Conservation (phyloP, 1,139 yeast species). For the Debaryomyces coudertii region DNA sequence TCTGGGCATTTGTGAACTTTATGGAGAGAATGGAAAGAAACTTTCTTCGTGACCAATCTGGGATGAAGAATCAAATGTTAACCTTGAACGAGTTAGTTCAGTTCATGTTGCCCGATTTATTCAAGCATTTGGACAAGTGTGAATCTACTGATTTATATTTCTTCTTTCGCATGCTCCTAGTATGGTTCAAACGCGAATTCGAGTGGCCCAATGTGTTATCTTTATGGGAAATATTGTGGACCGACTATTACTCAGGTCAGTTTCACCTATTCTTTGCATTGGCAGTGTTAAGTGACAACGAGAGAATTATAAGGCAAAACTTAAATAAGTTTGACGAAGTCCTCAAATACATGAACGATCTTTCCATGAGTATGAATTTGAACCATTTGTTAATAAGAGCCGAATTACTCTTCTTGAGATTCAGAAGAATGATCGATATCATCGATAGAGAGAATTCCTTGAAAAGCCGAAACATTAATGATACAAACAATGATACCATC, state of each 20-base stretch:
- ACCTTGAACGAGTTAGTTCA: slow-evolving; percentile 82
- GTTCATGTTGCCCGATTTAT: slow-evolving; percentile 84
- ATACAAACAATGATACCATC: slow-evolving; percentile 20
- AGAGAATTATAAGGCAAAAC: slow-evolving; percentile 74
- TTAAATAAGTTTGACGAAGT: slow-evolving; percentile 85
- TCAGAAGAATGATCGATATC: slow-evolving; percentile 75
- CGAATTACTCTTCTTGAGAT: slow-evolving; percentile 78
- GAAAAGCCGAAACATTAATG: slow-evolving; percentile 17
- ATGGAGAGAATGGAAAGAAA: slow-evolving; percentile 97
- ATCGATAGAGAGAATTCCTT: slow-evolving; percentile 62
- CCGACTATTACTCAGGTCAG: slow-evolving; percentile 83
- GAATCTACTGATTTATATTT: slow-evolving; percentile 90
- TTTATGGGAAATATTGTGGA: slow-evolving; percentile 92
- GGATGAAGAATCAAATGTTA: slow-evolving; percentile 87
- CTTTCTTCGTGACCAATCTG: slow-evolving; percentile 86
- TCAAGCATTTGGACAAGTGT: slow-evolving; percentile 80
- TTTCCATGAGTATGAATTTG: slow-evolving; percentile 73
- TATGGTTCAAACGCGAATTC: slow-evolving; percentile 94
- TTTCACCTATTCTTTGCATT: slow-evolving; percentile 85
- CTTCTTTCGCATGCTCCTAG: slow-evolving; percentile 91
- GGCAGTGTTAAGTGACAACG: slow-evolving; percentile 85
- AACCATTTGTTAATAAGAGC: slow-evolving; percentile 77
- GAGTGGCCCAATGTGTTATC: slow-evolving; percentile 75
- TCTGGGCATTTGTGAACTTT: slow-evolving; percentile 86
- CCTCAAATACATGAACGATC: slow-evolving; percentile 87